These are phyloP conservation scores for Pichia nanzhaoensis DNA, from an alignment of 805 yeast genomes.

Conservation along the genomic window DNA sequence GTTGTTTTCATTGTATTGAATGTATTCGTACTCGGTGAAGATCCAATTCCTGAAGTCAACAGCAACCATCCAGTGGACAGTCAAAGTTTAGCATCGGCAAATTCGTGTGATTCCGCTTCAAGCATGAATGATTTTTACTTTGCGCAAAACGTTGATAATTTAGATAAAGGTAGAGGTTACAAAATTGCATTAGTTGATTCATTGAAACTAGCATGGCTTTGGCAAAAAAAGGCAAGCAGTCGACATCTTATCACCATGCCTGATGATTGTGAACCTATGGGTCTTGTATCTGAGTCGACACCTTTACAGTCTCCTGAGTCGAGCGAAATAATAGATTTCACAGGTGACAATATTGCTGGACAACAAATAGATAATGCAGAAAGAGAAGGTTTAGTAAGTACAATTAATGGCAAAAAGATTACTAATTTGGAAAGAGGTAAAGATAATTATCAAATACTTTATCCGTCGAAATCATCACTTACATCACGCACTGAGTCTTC, in stretches of 20 bases:
- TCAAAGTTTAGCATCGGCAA: conserved; percentile 1
- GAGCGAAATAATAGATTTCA: neutral
- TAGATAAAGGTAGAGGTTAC: conserved; percentile 23
- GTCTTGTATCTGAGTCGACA: neutral
- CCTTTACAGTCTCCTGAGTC: conserved; percentile 2
- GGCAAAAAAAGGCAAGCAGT: conserved; percentile 3
- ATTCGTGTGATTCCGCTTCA: conserved; percentile 6
- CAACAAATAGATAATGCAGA: too few species aligned
- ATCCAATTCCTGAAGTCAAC: neutral
- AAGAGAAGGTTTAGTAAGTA: neutral
- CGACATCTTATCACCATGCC: neutral
- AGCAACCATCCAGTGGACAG: neutral
- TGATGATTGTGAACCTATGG: conserved; percentile 1
- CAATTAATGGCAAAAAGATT: neutral
- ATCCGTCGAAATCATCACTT: neutral
- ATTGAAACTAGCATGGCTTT: conserved; percentile 22
- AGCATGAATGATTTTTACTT: conserved; percentile 16
- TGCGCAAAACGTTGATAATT: conserved; percentile 22
- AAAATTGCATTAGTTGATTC: conserved; percentile 30
- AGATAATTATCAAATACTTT: conserved; percentile 5
- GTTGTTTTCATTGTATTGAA: conserved; percentile 46
- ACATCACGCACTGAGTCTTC: neutral
- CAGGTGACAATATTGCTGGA: neutral
- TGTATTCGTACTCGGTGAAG: conserved; percentile 15
- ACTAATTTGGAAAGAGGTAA: neutral